phyloP scores from a whole-genome alignment of 1,284 basidiomycete species.

The Chondrostereum purpureum region DNA sequence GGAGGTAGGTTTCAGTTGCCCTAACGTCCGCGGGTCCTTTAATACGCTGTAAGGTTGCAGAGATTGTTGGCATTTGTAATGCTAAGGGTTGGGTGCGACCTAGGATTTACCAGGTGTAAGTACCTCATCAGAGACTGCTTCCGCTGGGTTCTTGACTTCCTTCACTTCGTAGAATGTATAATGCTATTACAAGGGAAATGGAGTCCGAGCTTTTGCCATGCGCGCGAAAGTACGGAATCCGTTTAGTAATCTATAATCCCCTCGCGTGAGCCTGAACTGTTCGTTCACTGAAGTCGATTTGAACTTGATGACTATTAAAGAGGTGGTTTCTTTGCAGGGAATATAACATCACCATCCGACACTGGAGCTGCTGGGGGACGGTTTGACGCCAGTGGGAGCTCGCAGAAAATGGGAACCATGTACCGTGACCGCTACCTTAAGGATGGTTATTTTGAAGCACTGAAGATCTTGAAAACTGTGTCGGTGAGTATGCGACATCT shows the following conservation, averaged over 20 bases:
- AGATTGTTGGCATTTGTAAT: slow-evolving; percentile 47
- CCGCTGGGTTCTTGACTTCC: no score
- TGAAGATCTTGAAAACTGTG: slow-evolving; percentile 33
- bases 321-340: slow-evolving; percentile 41
- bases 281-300: not conserved
- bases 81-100: slow-evolving; percentile 40
- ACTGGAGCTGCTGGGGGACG: slow-evolving; percentile 27
- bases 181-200: slow-evolving; percentile 44
- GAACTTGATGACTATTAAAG: slow-evolving; percentile 16
- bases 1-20: slow-evolving; percentile 21
- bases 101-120: slow-evolving; percentile 23
- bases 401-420: slow-evolving; percentile 23
- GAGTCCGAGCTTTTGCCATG: slow-evolving; percentile 53
- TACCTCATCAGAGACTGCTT: no score
- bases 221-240: slow-evolving; percentile 46
- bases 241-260: slow-evolving; percentile 39
- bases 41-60: slow-evolving; percentile 50
- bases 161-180: no score
- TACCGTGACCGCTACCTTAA: slow-evolving; percentile 41
- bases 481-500: slow-evolving; percentile 24
- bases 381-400: slow-evolving; percentile 23
- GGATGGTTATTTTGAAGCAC: slow-evolving; percentile 39
- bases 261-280: slow-evolving; percentile 26
- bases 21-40: no score
- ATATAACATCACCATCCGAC: slow-evolving; percentile 27